Conservation (phyloP, 495 filamentous ascomycete genomes). For the Geoglossum glabrum region DNA sequence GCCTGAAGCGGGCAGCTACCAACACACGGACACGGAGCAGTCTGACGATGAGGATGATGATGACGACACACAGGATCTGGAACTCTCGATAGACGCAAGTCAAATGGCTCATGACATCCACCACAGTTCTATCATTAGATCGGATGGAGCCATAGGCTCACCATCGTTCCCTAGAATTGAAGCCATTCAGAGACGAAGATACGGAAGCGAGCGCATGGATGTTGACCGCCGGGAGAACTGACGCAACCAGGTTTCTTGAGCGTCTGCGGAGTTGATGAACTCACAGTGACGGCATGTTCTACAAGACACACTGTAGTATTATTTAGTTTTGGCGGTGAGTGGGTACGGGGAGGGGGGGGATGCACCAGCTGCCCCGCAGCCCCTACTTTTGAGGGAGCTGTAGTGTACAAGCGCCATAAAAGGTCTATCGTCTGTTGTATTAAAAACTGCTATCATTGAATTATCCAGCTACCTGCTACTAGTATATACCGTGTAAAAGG, state of each 20-base stretch:
- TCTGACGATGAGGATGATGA: constrained; percentile 29
- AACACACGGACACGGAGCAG: constrained; percentile 75
- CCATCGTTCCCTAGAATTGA: background rate
- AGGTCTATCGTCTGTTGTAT: no score
- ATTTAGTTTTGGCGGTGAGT: background rate
- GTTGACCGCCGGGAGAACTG: background rate
- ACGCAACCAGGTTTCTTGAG: background rate
- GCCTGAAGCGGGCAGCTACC: constrained; percentile 46
- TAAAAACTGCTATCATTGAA: no score
- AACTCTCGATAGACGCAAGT: background rate
- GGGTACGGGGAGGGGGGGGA: no score
- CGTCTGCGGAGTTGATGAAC: background rate
- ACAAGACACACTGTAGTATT: background rate
- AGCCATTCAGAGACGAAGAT: background rate
- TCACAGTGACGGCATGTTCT: background rate
- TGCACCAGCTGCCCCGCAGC: no score
- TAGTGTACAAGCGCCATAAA: no score
- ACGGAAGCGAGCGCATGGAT: background rate
- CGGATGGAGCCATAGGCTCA: background rate
- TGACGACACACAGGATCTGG: constrained; percentile 9
- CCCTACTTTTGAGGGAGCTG: no score
- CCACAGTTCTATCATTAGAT: background rate
- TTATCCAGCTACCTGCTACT: no score
- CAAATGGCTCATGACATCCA: background rate
- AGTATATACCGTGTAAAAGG: no score